Evolutionary conservation across 768 basidiomycete genomes (phyloP).

Genomic region (Rhizopogon sp.): DNA sequence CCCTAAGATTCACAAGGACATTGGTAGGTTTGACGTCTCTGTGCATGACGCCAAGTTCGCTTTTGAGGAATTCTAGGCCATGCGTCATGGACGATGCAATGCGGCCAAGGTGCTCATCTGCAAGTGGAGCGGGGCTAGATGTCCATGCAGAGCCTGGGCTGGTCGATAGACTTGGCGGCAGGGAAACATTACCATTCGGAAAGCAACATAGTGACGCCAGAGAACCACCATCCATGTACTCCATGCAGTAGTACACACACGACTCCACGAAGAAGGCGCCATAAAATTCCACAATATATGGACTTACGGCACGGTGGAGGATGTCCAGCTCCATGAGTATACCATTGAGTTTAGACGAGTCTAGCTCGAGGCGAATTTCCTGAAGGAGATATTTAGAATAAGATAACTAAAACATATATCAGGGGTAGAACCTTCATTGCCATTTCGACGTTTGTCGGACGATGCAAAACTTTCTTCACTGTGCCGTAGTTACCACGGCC

Average conservation of each 20-base stretch:
- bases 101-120: slow-evolving; percentile 77
- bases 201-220: slow-evolving; percentile 68
- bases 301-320: slow-evolving; percentile 86
- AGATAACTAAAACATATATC: slow-evolving; percentile 5
- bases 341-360: slow-evolving; percentile 87
- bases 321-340: slow-evolving; percentile 99
- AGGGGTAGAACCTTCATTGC: slow-evolving; percentile 85
- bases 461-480: slow-evolving; percentile 92
- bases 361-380: slow-evolving; percentile 97
- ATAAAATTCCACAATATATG: slow-evolving; percentile 96
- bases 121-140: slow-evolving; percentile 35
- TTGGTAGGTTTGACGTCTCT: slow-evolving; percentile 92
- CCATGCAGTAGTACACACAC: slow-evolving; percentile 99
- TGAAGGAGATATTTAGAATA: slow-evolving; percentile 26
- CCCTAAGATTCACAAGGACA: slow-evolving; percentile 83
- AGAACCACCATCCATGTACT: slow-evolving; percentile 98
- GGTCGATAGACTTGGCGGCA: slow-evolving; percentile 26
- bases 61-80: slow-evolving; percentile 93
- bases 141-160: slow-evolving; percentile 30
- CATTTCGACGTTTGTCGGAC: slow-evolving; percentile 93
- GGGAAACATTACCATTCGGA: slow-evolving; percentile 35
- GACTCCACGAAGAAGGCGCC: slow-evolving; percentile 99
- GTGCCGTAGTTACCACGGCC: slow-evolving; percentile 97
- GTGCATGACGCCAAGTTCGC: slow-evolving; percentile 85
- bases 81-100: slow-evolving; percentile 81